phyloP scores from a whole-genome alignment of 2,329 filamentous ascomycete species.

The Dryadomyces quercivorus region DNA sequence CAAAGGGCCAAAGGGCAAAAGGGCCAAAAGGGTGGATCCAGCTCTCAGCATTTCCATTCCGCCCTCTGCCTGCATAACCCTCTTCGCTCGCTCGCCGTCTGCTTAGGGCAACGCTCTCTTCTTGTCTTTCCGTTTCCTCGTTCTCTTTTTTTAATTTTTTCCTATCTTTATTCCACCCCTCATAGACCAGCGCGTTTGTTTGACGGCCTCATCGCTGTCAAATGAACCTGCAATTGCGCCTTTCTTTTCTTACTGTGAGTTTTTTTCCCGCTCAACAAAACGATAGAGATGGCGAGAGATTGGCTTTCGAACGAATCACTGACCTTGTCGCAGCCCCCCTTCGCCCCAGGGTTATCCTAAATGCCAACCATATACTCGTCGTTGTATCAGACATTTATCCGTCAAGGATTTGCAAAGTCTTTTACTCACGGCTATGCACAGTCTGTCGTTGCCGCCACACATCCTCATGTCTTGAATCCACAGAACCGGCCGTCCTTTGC shows the following conservation, averaged over 20 bases:
- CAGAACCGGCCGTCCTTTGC: slow-evolving; percentile 55
- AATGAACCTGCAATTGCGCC: slow-evolving; percentile 89
- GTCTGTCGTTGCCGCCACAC: slow-evolving; percentile 89
- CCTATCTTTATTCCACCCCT: not conserved
- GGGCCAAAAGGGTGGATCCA: not conserved
- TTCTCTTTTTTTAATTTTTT: not conserved
- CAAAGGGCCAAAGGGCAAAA: not conserved
- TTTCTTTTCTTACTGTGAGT: slow-evolving; percentile 53
- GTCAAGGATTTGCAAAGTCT: slow-evolving; percentile 93
- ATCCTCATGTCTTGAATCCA: slow-evolving; percentile 63
- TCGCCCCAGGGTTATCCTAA: slow-evolving; percentile 64
- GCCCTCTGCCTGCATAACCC: not conserved
- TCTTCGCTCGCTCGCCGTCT: not conserved
- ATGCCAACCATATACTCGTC: slow-evolving; percentile 68
- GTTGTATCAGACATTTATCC: slow-evolving; percentile 73
- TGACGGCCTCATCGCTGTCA: slow-evolving; percentile 78
- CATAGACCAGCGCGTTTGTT: slow-evolving; percentile 65
- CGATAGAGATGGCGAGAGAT: too few relatives aligned
- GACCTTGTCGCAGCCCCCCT: slow-evolving; percentile 30
- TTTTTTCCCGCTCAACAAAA: too few relatives aligned
- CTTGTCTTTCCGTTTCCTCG: not conserved
- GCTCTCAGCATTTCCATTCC: not conserved
- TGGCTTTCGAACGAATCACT: not conserved
- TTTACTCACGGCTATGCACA: slow-evolving; percentile 97
- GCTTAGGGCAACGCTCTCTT: too few relatives aligned